phyloP scores from a whole-genome alignment of 306 rosid genomes.

The Cucurbita moschata region DNA sequence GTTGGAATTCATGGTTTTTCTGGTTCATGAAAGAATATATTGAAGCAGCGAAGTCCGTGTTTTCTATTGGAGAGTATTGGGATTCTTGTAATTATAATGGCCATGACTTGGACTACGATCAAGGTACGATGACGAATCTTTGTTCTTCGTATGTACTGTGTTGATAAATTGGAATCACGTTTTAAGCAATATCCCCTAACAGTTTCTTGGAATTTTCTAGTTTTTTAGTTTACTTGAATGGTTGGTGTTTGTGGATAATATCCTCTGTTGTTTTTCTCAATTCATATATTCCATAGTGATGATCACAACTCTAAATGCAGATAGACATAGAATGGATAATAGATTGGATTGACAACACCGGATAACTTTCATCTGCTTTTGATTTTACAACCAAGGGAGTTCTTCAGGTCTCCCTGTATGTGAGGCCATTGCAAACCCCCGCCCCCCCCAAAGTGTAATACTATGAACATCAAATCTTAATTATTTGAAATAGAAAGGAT shows the following conservation, averaged over 20 bases:
- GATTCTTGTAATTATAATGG: constrained; percentile 75
- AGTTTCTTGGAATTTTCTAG: background rate
- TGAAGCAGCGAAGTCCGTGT: constrained; percentile 71
- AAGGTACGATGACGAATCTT: constrained; percentile 30
- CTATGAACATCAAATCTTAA: background rate
- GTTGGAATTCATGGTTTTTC: constrained; percentile 29
- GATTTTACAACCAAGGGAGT: constrained; percentile 96
- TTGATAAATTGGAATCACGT: background rate
- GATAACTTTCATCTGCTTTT: constrained; percentile 76
- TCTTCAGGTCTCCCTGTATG: constrained; percentile 47
- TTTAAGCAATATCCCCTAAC: background rate
- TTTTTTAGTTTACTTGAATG: background rate
- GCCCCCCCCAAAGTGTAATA: background rate
- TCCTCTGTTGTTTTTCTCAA: background rate
- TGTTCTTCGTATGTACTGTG: background rate
- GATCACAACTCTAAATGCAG: constrained; percentile 23
- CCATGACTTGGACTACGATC: constrained; percentile 61
- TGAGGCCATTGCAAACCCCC: background rate
- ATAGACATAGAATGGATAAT: constrained; percentile 60
- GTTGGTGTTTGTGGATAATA: background rate
- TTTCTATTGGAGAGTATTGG: constrained; percentile 81
- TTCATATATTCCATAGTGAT: background rate
- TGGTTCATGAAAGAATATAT: constrained; percentile 67
- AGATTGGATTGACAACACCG: constrained; percentile 77
- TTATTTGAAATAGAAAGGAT: background rate